phyloP scores from a whole-genome alignment of 768 basidiomycete genomes.

The Russula sp. region DNA sequence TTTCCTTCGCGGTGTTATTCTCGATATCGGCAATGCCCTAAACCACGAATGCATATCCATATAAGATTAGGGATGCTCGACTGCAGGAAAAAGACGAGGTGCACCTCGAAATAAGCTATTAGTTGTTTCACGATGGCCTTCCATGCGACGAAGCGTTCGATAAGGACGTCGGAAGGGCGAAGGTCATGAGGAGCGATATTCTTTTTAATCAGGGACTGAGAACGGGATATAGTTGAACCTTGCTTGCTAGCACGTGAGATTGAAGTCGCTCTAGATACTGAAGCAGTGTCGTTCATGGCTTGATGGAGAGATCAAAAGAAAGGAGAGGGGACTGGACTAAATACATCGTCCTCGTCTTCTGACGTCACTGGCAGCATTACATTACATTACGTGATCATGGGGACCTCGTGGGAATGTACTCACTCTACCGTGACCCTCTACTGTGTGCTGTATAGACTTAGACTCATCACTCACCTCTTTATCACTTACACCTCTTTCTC shows the following conservation, averaged over 20 bases:
- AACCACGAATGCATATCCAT: background rate
- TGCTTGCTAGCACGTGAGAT: slow-evolving; percentile 58
- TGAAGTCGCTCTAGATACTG: slow-evolving; percentile 66
- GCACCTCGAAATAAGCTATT: slow-evolving; percentile 79
- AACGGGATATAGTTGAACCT: slow-evolving; percentile 69
- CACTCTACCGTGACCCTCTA: too few relatives aligned
- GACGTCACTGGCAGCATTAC: background rate
- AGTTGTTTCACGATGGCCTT: slow-evolving; percentile 96
- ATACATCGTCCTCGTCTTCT: background rate
- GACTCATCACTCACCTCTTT: background rate
- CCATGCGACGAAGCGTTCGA: slow-evolving; percentile 92
- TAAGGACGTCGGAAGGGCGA: slow-evolving; percentile 90
- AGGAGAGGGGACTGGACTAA: too few relatives aligned
- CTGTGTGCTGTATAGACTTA: too few relatives aligned
- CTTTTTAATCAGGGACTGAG: slow-evolving; percentile 89
- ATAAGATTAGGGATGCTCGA: background rate
- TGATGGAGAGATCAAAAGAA: background rate
- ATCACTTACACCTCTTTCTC: background rate
- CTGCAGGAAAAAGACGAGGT: background rate
- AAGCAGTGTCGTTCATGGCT: slow-evolving; percentile 41
- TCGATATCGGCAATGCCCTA: slow-evolving; percentile 79
- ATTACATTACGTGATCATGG: too few relatives aligned
- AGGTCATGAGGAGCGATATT: slow-evolving; percentile 88
- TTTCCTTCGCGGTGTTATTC: slow-evolving; percentile 88
- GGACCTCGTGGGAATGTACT: too few relatives aligned